Evolutionary conservation across 225 moss, liverwort and hornwort genomes (phyloP).

Genomic region (Sphagnum tenellum): DNA sequence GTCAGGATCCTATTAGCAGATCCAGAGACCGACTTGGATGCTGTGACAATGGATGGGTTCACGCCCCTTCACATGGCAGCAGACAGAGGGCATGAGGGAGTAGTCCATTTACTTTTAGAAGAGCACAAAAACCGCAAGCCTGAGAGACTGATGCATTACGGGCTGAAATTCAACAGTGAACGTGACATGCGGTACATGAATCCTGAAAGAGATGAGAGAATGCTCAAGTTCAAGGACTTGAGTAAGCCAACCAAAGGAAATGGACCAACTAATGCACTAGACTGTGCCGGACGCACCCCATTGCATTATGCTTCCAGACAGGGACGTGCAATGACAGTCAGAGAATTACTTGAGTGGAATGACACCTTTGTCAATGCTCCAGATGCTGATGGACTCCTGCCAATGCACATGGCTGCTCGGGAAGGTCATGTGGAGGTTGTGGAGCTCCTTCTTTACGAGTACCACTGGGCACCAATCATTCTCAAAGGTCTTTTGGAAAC

Average conservation of each 20-base stretch:
- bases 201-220: constrained; percentile 17
- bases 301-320: constrained; percentile 16
- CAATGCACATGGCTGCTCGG: constrained; percentile 17
- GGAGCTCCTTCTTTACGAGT: constrained; percentile 6
- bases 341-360: constrained; percentile 13
- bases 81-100: constrained; percentile 13
- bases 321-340: constrained; percentile 1
- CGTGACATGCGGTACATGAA: constrained; percentile 18
- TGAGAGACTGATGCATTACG: constrained; percentile 1
- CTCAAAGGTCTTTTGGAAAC: constrained; percentile 11
- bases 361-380: constrained; percentile 13
- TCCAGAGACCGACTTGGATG: constrained; percentile 10
- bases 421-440: constrained; percentile 11
- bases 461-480: constrained; percentile 15
- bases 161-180: constrained; percentile 2
- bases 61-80: constrained; percentile 17
- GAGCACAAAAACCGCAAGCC: constrained; percentile 6
- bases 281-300: constrained; percentile 12
- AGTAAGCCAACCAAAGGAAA: not conserved
- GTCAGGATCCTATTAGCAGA: constrained; percentile 11
- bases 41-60: constrained; percentile 12
- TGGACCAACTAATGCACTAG: constrained; percentile 11
- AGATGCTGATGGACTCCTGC: constrained; percentile 8
- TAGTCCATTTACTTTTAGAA: constrained; percentile 14
- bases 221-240: constrained; percentile 12